Conservation (phyloP, 2,329 filamentous ascomycete genomes). For the Sarocladium brachiariae region DNA sequence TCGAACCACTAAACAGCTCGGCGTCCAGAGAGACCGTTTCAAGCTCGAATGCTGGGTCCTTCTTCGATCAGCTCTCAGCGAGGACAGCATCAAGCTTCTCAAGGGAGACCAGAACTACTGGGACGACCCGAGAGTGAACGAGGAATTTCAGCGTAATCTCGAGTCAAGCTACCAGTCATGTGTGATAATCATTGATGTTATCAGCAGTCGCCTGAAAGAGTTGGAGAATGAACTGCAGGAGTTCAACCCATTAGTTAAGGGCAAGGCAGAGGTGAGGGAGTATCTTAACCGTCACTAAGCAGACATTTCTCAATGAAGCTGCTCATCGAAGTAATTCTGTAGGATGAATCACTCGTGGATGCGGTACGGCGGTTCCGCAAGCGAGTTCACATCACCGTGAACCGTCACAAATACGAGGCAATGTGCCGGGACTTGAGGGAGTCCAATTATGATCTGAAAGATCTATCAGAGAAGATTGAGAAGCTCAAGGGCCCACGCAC, state of each 20-base stretch:
- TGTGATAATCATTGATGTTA: neutral
- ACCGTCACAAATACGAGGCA: conserved; percentile 1
- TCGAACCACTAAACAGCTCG: neutral
- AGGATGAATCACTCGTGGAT: neutral
- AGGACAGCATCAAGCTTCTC: neutral
- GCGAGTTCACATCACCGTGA: neutral
- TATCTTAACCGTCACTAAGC: neutral
- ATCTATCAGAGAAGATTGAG: neutral
- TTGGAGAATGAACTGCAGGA: neutral
- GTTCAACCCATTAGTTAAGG: conserved; percentile 1
- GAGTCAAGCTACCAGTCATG: neutral
- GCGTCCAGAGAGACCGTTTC: neutral
- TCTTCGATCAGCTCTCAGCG: neutral
- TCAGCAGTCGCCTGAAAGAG: neutral
- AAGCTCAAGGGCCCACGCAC: neutral
- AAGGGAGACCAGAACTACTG: neutral
- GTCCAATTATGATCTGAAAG: conserved; percentile 1
- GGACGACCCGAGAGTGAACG: neutral
- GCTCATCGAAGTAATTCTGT: too few relatives aligned
- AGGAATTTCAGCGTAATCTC: neutral
- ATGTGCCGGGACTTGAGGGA: neutral
- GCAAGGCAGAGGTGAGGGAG: neutral
- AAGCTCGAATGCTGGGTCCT: conserved; percentile 3
- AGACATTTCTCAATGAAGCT: too few relatives aligned
- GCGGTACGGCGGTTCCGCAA: neutral